phyloP scores from a whole-genome alignment of 345 rosid genomes.

The Syzygium grande region DNA sequence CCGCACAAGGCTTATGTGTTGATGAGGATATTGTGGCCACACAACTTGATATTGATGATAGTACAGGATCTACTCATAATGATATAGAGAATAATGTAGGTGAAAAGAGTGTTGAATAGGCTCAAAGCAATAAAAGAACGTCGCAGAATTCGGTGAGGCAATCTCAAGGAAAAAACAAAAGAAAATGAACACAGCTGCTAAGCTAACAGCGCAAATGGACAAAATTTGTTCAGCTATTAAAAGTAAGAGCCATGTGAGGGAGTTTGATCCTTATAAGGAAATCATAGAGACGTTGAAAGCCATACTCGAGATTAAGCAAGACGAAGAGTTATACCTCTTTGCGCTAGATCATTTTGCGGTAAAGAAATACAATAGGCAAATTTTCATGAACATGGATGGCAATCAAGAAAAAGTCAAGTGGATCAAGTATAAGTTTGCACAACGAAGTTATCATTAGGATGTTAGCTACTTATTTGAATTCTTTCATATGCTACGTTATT shows the following conservation, averaged over 20 bases:
- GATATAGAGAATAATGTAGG: not conserved
- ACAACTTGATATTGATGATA: not conserved
- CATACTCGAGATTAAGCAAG: fast-evolving
- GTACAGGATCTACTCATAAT: not conserved
- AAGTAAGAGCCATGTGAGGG: not conserved
- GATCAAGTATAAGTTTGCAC: not conserved
- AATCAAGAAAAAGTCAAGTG: not conserved
- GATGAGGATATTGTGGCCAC: not conserved
- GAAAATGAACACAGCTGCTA: too few relatives aligned
- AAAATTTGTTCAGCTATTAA: not conserved
- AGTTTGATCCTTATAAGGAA: too few relatives aligned
- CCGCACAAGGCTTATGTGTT: too few relatives aligned
- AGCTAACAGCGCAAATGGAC: not conserved
- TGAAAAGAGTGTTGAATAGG: not conserved
- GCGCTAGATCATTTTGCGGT: not conserved
- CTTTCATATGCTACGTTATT: not conserved
- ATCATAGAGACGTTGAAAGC: not conserved
- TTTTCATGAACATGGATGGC: not conserved
- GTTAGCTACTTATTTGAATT: not conserved
- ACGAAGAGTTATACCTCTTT: too few relatives aligned
- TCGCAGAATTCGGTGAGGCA: fast-evolving
- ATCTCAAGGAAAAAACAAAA: too few relatives aligned
- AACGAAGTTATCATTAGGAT: not conserved
- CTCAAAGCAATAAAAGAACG: fast-evolving
- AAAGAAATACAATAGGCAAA: fast-evolving